Percentiles rank a stretch among this genome's conserved stretches.
Evolutionary conservation across 2,329 filamentous ascomycete genomes (phyloP).

Genomic region (Fusarium sp.): DNA sequence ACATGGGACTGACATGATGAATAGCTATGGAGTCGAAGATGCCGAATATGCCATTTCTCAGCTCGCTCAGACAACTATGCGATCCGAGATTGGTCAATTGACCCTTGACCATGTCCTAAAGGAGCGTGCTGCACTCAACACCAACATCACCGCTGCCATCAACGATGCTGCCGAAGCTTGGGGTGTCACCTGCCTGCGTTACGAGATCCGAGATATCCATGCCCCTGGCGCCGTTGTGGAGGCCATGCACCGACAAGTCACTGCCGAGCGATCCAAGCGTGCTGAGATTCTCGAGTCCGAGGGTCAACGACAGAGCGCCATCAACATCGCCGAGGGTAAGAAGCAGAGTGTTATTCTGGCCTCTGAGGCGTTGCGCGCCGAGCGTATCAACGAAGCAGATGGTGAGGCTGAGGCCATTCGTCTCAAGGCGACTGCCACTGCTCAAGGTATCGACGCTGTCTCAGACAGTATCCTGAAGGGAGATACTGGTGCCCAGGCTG

Average conservation of each 20-base stretch:
- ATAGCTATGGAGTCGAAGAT: constrained; percentile 95
- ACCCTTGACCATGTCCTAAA: constrained; percentile 97
- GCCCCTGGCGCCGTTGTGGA: constrained; percentile 92
- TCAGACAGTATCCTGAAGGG: constrained; percentile 79
- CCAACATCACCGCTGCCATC: constrained; percentile 98
- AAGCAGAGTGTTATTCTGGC: constrained; percentile 98
- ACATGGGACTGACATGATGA: constrained; percentile 11
- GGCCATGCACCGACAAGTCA: constrained; percentile 98
- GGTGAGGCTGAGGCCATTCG: constrained; percentile 96
- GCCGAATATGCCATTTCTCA: constrained; percentile 99
- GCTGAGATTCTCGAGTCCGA: constrained; percentile 98
- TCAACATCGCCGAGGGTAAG: constrained; percentile 97
- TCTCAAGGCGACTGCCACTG: constrained; percentile 86
- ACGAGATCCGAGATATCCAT: constrained; percentile 98
- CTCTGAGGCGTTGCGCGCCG: constrained; percentile 87
- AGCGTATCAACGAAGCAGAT: constrained; percentile 91
- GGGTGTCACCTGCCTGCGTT: constrained; percentile 95
- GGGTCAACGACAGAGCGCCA: constrained; percentile 94
- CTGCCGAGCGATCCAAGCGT: constrained; percentile 95
- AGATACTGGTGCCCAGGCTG: constrained; percentile 79
- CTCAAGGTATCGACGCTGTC: constrained; percentile 87
- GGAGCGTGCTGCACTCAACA: constrained; percentile 94
- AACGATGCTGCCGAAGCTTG: constrained; percentile 97
- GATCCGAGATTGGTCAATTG: constrained; percentile 96
- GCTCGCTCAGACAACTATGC: constrained; percentile 98